A percentile compares a stretch with the other conserved stretches of the same genome.
Evolutionary conservation across 2,329 filamentous ascomycete species (phyloP).

Genomic region (Tolypocladium guangdongense): DNA sequence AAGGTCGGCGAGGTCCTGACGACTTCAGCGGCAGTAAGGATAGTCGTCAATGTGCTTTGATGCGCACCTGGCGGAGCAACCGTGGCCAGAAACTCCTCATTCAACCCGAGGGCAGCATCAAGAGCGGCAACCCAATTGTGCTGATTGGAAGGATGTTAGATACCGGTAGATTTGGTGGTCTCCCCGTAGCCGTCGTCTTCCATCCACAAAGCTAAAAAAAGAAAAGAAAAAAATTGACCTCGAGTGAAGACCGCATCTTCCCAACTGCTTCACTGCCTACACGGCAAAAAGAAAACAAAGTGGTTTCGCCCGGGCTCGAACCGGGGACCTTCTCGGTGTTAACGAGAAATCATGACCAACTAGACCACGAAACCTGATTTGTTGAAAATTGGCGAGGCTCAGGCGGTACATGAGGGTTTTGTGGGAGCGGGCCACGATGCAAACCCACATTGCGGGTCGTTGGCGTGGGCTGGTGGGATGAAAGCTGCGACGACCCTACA

Average conservation of each 20-base stretch:
- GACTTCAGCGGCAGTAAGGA: constrained; percentile 45
- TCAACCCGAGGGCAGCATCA: neutral
- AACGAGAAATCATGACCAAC: constrained; percentile 27
- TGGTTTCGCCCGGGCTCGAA: constrained; percentile 27
- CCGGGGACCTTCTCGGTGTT: constrained; percentile 28
- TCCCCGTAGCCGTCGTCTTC: too few relatives aligned
- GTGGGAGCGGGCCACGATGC: neutral
- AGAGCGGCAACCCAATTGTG: neutral
- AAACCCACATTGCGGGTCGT: neutral
- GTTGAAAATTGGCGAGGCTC: neutral
- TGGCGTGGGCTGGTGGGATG: too few relatives aligned
- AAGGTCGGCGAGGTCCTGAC: constrained; percentile 14
- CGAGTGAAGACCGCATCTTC: neutral
- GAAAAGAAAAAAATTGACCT: too few relatives aligned
- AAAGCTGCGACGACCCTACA: neutral
- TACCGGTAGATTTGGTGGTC: too few relatives aligned
- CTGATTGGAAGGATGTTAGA: neutral
- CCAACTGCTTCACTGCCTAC: neutral
- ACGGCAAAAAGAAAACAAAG: constrained; percentile 7
- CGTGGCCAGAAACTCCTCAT: neutral
- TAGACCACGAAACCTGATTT: constrained; percentile 23
- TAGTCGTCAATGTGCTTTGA: too few relatives aligned
- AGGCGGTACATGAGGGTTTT: neutral
- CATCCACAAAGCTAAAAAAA: too few relatives aligned
- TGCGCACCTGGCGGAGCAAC: too few relatives aligned